phyloP scores from a whole-genome alignment of 495 filamentous ascomycete species.

The Cryomyces minteri region DNA sequence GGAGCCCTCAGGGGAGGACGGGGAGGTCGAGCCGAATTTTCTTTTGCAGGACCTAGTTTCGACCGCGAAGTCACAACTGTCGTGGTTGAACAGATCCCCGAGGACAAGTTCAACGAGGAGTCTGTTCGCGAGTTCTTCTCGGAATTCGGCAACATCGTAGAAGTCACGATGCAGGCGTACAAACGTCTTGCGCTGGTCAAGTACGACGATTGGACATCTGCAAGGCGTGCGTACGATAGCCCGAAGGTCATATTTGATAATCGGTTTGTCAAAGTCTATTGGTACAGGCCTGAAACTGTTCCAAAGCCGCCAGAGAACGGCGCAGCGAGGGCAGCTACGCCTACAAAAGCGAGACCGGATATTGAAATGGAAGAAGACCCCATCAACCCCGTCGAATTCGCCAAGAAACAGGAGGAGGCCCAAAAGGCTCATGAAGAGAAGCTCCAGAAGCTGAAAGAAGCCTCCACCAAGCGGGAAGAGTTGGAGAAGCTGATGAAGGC shows the following conservation, averaged over 20 bases:
- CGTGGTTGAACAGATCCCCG: slow-evolving; percentile 85
- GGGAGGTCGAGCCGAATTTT: slow-evolving; percentile 48
- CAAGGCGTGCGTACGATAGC: slow-evolving; percentile 69
- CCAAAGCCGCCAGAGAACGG: slow-evolving; percentile 21
- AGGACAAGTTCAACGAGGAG: slow-evolving; percentile 62
- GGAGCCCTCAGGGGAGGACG: slow-evolving; percentile 21
- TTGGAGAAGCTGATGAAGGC: slow-evolving; percentile 57
- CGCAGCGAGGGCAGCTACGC: slow-evolving; percentile 1
- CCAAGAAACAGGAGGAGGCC: slow-evolving; percentile 55
- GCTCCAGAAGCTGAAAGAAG: slow-evolving; percentile 49
- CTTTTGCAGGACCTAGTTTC: slow-evolving; percentile 51
- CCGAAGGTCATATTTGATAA: slow-evolving; percentile 96
- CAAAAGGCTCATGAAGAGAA: slow-evolving; percentile 69
- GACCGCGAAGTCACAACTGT: slow-evolving; percentile 63
- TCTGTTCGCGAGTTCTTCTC: slow-evolving; percentile 66
- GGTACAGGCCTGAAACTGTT: slow-evolving; percentile 49
- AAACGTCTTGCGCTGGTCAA: slow-evolving; percentile 70
- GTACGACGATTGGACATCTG: slow-evolving; percentile 51
- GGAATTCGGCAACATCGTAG: slow-evolving; percentile 59
- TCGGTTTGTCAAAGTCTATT: slow-evolving; percentile 94
- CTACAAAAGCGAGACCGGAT: not conserved
- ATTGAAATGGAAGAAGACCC: slow-evolving; percentile 19
- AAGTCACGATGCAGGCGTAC: slow-evolving; percentile 56
- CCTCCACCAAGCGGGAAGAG: slow-evolving; percentile 50
- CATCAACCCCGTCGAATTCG: slow-evolving; percentile 62